Evolutionary conservation across 1,284 basidiomycete species (phyloP), one percentile per base, ranked within the genome.

Genomic region (Takashimella tepidaria): DNA sequence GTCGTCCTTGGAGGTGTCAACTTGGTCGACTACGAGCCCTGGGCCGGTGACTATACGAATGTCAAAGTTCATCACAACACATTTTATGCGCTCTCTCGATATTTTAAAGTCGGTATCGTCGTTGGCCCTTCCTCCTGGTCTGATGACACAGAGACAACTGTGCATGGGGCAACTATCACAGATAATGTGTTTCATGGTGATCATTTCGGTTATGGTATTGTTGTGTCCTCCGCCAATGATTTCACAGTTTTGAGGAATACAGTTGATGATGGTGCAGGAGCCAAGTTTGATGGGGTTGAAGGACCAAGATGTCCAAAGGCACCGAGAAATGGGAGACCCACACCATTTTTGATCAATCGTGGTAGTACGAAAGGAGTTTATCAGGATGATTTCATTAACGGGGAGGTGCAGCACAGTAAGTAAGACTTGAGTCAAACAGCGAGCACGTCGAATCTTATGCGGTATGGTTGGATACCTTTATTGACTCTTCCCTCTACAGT

Each of bases 401-500:
- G 76, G 49, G 74, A 76, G 58, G 74, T 77, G 13, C 74, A 77
- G 60, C 72, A 75, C 60, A 72, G 76, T 77, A 43, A 62, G 75
- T 66, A 19, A 22, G 19, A 22, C 22, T 37, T 8, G 31, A 23
- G 12, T 20, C 22, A 22, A 4, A 4, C 13, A 16, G 40, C 44
- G 31, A 55, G 24, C 8, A 16, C 13, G 10, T 22, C 5, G 20
- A 13, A 20, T 8, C 24, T n/a, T 41, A 8, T 12, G 11, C 22
- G 27, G 10, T 19, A 16, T 23, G n/a, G 16, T 13, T 21, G n/a
- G n/a, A n/a, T n/a, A n/a, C n/a, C n/a, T n/a, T n/a, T n/a, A n/a
- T n/a, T n/a, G n/a, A n/a, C n/a, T n/a, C n/a, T n/a, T n/a, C n/a
- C n/a, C n/a, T n/a, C n/a, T n/a, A n/a, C 49, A 75, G 76, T 76